Evolutionary conservation across 2,329 filamentous ascomycete genomes (phyloP).

Genomic region (Trichophyton benhamiae): DNA sequence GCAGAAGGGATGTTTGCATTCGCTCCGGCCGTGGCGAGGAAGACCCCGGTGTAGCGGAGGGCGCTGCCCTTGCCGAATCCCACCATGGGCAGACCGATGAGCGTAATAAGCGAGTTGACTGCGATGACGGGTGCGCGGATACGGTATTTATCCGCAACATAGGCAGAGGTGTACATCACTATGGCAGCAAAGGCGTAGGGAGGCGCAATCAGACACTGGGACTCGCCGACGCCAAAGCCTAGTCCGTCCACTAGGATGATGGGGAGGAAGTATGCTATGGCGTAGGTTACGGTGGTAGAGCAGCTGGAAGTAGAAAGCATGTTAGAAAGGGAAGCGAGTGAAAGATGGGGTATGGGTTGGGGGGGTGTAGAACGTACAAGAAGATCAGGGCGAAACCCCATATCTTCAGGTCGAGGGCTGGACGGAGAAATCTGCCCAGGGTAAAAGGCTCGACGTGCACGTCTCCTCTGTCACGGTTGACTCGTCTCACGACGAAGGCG

Average conservation of each 20-base stretch:
- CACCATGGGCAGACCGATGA: conserved; percentile 61
- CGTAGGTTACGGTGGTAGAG: conserved; percentile 62
- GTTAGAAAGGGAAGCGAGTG: not conserved
- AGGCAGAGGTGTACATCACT: conserved; percentile 49
- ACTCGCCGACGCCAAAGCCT: conserved; percentile 49
- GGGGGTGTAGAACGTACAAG: conserved; percentile 20
- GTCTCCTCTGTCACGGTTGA: conserved; percentile 44
- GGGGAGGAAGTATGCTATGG: conserved; percentile 66
- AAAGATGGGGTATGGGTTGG: not conserved
- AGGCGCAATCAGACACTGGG: conserved; percentile 61
- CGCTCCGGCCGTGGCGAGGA: conserved; percentile 61
- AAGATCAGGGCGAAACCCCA: conserved; percentile 45
- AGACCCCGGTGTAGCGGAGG: conserved; percentile 61
- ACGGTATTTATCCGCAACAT: conserved; percentile 54
- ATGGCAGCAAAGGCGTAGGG: conserved; percentile 55
- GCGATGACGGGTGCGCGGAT: conserved; percentile 54
- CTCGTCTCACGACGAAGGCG: conserved; percentile 38
- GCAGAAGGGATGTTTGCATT: conserved; percentile 65
- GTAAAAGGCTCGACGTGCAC: conserved; percentile 38
- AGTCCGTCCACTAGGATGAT: conserved; percentile 55
- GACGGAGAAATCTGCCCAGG: conserved; percentile 36
- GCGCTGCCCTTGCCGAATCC: conserved; percentile 48
- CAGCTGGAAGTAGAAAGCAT: conserved; percentile 34
- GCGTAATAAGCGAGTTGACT: conserved; percentile 51
- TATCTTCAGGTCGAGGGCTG: conserved; percentile 40